Base-by-base conservation (phyloP, 2,329 filamentous ascomycete species). In the Arthrobotrys sphaeroides region DNA sequence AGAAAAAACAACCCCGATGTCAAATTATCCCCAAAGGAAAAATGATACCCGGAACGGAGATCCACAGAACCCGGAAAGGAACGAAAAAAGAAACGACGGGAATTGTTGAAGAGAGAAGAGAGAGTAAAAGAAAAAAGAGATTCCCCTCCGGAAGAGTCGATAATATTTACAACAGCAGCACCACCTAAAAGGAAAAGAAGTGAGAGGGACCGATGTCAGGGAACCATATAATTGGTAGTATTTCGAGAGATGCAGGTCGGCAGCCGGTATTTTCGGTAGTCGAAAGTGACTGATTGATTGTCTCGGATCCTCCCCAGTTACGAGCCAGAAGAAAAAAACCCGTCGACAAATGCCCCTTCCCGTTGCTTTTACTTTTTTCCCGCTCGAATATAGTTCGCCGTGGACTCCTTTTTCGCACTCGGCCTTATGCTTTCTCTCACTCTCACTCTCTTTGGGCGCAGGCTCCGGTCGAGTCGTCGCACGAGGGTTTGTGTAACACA, bases 401-500 rank as follows among this genome's bases (percentile, higher is more conserved):
- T n/a, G n/a, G n/a, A n/a, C 36, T 55, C 47, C 33, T 59, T 49
- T 40, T 57, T n/a, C n/a, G n/a, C 22, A 33, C 60, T 20, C 62
- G 49, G 65, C 40, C 36, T 51, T n/a, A n/a, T n/a, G n/a, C n/a
- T 20, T 22, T 43, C 2, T 26, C 24, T 40, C 18, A 42, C n/a
- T 49, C 40, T 12, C 12, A 33, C n/a, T 53, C 13, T 51, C 18
- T 61, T 51, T 64, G 67, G 57, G 28, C 38, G 51, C 43, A 55
- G 45, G 28, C 33, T 70, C 57, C 62, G 67, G 28, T 31, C 59
- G 51, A 59, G 51, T 42, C 55, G 69, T 73, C 53, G 53, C 69
- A 73, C 69, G 61, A 73, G 61, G 60, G 49, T 60, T 62, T 73
- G 68, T 73, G 69, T 73, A 73, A 66, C 61, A 73, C 69, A 55